Evolutionary conservation across 768 basidiomycete species (phyloP), one percentile per base, ranked within the genome.

Genomic region (Pholiota conissans): DNA sequence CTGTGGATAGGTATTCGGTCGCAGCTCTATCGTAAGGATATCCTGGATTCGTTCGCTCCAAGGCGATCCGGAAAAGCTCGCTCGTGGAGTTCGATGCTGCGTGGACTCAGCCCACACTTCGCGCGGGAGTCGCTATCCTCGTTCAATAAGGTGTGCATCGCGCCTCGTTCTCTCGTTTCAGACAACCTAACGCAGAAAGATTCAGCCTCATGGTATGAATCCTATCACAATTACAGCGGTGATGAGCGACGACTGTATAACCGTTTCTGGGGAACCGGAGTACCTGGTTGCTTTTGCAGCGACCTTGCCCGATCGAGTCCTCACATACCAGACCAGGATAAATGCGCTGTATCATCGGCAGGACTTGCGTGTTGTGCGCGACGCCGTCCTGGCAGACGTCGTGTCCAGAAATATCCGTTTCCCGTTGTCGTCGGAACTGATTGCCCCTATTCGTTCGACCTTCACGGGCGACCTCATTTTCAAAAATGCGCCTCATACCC

Each of bases 201-300:
- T 18, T 32, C 27, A 59, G 64, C 54, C 37, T 27, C 45, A 57
- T 46, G 64, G 52, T 39, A 45, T 18, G 46, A 57, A 61, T 53
- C 49, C 66, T 14, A 68, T 86, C 64, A 74, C 69, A 63, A 69
- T 86, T 45, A 85, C 84, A 0, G 81, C 83, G 8, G 71, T 84
- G 56, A 71, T 82, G 49, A 78, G 79, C 57, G 72, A 76, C 52
- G 68, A 61, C 10, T 79, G 75, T 54, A 70, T 84, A 53, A 85
- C 85, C 10, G 70, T 86, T 49, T 87, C 86, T 2, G 87, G 85
- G 22, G 77, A 72, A 49, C 85, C 85, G 2, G 78, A 83, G 58
- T 52, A 76, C 46, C 69, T 88, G 28, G 64, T 69, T 6, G 65
- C 65, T 24, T 85, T 87, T 65, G 69, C 75, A 6, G 61, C 62